These are phyloP conservation scores for Neofusicoccum ribis DNA, from an alignment of 2,329 filamentous ascomycete species.

Conservation along the genomic window DNA sequence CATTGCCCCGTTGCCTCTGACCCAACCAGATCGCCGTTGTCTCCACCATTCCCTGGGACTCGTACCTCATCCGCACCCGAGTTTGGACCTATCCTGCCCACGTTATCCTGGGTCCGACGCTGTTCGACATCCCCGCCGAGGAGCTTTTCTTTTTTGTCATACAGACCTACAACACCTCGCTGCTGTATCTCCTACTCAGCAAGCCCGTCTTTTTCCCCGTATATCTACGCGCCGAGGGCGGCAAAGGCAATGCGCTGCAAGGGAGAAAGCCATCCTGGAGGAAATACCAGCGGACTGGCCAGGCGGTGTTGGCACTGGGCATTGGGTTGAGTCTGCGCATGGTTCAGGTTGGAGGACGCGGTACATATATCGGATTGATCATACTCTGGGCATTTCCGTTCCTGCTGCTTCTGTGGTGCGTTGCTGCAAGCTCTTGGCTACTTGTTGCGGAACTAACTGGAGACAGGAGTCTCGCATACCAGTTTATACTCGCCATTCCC, in stretches of 20 bases:
- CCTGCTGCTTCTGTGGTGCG: slow-evolving; percentile 60
- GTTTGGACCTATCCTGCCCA: slow-evolving; percentile 72
- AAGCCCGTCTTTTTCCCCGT: slow-evolving; percentile 61
- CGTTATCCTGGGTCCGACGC: slow-evolving; percentile 62
- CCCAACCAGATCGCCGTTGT: slow-evolving; percentile 58
- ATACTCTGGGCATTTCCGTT: slow-evolving; percentile 69
- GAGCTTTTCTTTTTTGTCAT: slow-evolving; percentile 78
- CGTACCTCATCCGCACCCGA: slow-evolving; percentile 66
- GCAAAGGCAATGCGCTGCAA: slow-evolving; percentile 12
- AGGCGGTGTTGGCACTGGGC: slow-evolving; percentile 45
- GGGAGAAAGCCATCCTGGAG: neutral
- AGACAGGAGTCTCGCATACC: slow-evolving; percentile 58
- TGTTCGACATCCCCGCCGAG: slow-evolving; percentile 68
- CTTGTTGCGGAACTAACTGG: slow-evolving; percentile 14
- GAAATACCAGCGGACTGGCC: slow-evolving; percentile 50
- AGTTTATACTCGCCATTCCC: slow-evolving; percentile 64
- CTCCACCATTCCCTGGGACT: slow-evolving; percentile 75
- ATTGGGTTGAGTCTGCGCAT: slow-evolving; percentile 47
- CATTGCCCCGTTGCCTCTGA: slow-evolving; percentile 25
- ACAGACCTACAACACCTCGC: slow-evolving; percentile 71
- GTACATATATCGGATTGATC: slow-evolving; percentile 70
- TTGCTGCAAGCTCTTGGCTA: neutral
- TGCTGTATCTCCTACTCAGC: slow-evolving; percentile 67
- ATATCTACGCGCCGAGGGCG: slow-evolving; percentile 49
- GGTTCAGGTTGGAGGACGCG: slow-evolving; percentile 48